Conservation (phyloP, 169 alveolate species). For the Cryptosporidium tyzzeri region DNA sequence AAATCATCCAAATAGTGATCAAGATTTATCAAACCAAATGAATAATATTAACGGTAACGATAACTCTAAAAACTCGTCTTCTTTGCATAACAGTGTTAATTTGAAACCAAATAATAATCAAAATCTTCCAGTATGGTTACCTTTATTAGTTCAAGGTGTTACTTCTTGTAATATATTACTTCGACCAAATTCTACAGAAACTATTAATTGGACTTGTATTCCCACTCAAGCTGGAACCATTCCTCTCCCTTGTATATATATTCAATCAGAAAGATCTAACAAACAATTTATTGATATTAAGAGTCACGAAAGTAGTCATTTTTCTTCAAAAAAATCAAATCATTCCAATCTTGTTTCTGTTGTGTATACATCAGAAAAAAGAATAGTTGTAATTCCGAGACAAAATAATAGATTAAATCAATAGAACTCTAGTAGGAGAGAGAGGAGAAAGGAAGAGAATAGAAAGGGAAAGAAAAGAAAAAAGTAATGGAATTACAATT, state of each 20-base stretch:
- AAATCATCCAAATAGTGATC: neutral
- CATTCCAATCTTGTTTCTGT: slow-evolving; percentile 1
- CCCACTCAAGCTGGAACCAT: slow-evolving; percentile 70
- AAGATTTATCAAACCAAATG: neutral
- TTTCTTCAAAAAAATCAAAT: neutral
- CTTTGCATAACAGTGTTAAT: neutral
- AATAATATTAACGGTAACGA: neutral
- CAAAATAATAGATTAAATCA: neutral
- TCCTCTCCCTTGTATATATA: slow-evolving; percentile 45
- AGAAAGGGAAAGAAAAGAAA: too few species aligned
- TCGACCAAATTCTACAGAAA: slow-evolving; percentile 27
- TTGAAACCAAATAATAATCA: neutral
- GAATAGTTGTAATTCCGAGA: slow-evolving; percentile 56
- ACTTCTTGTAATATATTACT: slow-evolving; percentile 13
- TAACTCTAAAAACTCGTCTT: neutral
- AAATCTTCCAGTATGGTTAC: slow-evolving; percentile 51
- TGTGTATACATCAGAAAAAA: slow-evolving; percentile 53
- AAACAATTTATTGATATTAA: slow-evolving; percentile 21
- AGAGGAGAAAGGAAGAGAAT: neutral
- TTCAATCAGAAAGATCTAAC: slow-evolving; percentile 55
- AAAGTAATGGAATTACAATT: too few species aligned
- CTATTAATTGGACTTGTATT: slow-evolving; percentile 31
- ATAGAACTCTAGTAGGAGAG: neutral
- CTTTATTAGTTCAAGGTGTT: slow-evolving; percentile 55
- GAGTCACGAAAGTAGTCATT: neutral